phyloP scores from a whole-genome alignment of 306 rosid genomes.

The Boehmeria nivea region DNA sequence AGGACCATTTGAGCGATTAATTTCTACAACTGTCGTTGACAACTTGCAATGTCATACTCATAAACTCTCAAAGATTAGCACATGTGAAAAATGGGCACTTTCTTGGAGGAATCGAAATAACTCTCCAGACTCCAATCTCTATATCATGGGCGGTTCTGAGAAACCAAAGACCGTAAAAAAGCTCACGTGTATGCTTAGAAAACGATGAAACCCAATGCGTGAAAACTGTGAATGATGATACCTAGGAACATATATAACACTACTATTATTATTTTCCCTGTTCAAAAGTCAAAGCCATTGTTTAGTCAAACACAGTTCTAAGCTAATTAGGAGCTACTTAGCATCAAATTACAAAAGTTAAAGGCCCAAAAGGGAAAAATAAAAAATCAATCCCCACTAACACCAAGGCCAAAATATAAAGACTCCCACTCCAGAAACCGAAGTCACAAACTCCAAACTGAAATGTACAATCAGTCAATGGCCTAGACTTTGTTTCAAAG shows the following conservation, averaged over 20 bases:
- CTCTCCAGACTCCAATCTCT: too few species aligned
- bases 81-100: too few species aligned
- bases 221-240: not conserved
- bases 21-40: too few species aligned
- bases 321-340: constrained; percentile 3
- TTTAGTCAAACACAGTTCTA: constrained; percentile 3
- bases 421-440: constrained; percentile 15
- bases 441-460: constrained; percentile 21
- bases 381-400: constrained; percentile 9
- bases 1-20: too few species aligned
- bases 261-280: constrained; percentile 11
- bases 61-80: too few species aligned
- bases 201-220: constrained; percentile 18
- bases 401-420: constrained; percentile 18
- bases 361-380: constrained; percentile 8
- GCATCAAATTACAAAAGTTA: constrained; percentile 17
- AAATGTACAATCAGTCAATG: constrained; percentile 18
- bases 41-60: too few species aligned
- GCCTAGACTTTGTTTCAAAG: not conserved
- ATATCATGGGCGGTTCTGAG: too few species aligned
- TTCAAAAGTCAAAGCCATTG: constrained; percentile 16
- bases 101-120: too few species aligned
- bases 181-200: constrained; percentile 27
- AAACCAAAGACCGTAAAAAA: too few species aligned
- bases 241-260: constrained; percentile 8